Conservation (phyloP, 2,329 filamentous ascomycete genomes). For the Aspergillus ochraceus region DNA sequence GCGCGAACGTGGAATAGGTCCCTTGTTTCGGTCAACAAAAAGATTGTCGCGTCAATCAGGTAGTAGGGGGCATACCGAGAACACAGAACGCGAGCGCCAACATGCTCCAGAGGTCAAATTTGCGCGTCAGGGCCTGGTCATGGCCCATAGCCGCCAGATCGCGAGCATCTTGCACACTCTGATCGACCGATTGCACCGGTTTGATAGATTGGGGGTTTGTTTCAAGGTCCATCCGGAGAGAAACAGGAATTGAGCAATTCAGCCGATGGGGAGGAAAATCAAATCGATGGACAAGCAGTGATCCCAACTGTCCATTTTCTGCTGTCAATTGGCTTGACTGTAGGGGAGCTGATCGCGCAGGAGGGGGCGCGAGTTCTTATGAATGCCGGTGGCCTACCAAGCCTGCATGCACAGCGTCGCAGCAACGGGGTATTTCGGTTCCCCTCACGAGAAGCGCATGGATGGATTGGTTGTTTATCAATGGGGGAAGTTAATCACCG, state of each 20-base stretch:
- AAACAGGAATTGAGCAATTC: conserved; percentile 13
- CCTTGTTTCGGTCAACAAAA: conserved; percentile 25
- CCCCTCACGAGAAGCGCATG: neutral
- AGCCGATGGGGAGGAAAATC: conserved; percentile 23
- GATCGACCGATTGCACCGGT: conserved; percentile 30
- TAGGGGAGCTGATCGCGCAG: neutral
- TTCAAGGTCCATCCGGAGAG: conserved; percentile 30
- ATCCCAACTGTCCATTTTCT: conserved; percentile 28
- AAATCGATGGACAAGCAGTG: conserved; percentile 19
- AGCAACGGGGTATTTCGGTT: neutral
- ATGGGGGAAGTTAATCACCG: conserved; percentile 1
- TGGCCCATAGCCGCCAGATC: conserved; percentile 45
- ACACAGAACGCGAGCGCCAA: conserved; percentile 59
- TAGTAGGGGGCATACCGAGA: conserved; percentile 36
- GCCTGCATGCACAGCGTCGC: neutral
- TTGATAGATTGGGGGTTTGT: conserved; percentile 26
- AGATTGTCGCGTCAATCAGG: neutral
- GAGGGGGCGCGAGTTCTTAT: neutral
- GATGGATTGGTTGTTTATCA: conserved; percentile 1
- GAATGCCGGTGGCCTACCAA: neutral
- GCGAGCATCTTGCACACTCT: conserved; percentile 41
- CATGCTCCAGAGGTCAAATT: conserved; percentile 59
- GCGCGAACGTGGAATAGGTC: conserved; percentile 60
- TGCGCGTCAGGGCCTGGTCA: conserved; percentile 43
- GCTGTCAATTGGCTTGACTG: conserved; percentile 3